These are phyloP conservation scores for Speleostelium caveatum DNA, from an alignment of 78 protist genomes.

Conservation along the genomic window DNA sequence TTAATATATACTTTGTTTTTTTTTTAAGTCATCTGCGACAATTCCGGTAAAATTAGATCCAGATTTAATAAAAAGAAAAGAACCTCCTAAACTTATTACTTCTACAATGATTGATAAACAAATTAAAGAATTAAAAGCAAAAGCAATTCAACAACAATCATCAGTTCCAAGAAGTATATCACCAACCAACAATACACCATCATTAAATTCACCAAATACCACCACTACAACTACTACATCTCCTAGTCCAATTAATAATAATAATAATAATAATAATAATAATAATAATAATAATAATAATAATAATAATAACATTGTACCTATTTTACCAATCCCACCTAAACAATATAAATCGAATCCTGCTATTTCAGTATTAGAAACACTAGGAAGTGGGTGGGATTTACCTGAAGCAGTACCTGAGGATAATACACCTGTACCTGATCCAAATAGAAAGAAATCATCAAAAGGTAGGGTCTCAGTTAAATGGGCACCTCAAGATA, in stretches of 20 bases:
- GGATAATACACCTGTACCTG: conserved; percentile 33
- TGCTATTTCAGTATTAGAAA: conserved; percentile 28
- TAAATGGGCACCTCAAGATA: conserved; percentile 57
- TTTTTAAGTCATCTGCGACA: too few relatives aligned
- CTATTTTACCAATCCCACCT: background rate
- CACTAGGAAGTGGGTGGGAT: conserved; percentile 36
- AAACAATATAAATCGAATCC: background rate
- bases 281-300: background rate
- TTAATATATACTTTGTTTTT: too few relatives aligned
- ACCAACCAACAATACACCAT: background rate
- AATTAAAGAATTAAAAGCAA: background rate
- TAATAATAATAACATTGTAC: background rate
- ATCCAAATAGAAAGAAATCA: conserved; percentile 68
- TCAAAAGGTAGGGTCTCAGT: conserved; percentile 52
- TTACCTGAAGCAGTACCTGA: background rate
- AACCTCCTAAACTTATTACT: background rate
- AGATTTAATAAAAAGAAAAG: too few relatives aligned
- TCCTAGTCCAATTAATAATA: background rate
- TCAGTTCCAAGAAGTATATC: too few relatives aligned
- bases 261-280: background rate
- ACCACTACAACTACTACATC: background rate
- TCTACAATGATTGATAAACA: conserved; percentile 33
- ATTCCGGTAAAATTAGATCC: too few relatives aligned
- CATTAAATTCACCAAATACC: background rate
- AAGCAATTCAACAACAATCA: background rate